A percentile compares a stretch with the other conserved stretches of the same genome.
Conservation (phyloP, 371 early-diverging fungal species). For the Fennellomyces sp. region DNA sequence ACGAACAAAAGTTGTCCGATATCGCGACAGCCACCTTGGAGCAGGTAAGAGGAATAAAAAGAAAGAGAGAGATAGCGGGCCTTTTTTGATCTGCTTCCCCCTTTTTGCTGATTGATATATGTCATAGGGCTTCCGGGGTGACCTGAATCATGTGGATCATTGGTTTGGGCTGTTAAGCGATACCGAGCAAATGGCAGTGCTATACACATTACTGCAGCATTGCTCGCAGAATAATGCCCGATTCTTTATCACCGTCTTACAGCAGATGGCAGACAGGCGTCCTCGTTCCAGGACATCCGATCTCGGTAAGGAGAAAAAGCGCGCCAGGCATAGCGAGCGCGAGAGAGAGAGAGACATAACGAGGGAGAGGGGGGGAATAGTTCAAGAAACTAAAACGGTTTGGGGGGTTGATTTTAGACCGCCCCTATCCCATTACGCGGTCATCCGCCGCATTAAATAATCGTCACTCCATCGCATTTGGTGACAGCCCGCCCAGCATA, state of each 20-base stretch:
- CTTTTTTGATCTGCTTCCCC: no score
- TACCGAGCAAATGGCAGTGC: conserved; percentile 88
- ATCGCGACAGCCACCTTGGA: conserved; percentile 2
- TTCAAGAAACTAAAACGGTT: neutral
- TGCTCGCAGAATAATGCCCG: conserved; percentile 86
- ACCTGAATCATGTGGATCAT: conserved; percentile 90
- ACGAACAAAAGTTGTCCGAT: conserved; percentile 5
- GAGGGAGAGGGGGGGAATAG: neutral
- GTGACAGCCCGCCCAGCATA: conserved; percentile 1
- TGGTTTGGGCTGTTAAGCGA: conserved; percentile 92
- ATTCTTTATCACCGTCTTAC: conserved; percentile 88
- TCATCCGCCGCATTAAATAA: neutral
- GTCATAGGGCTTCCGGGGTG: conserved; percentile 78
- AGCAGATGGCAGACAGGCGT: conserved; percentile 83
- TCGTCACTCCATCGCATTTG: conserved; percentile 1
- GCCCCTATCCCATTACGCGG: neutral
- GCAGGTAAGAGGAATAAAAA: neutral
- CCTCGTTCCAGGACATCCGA: conserved; percentile 55
- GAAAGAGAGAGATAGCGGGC: neutral
- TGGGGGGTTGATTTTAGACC: neutral
- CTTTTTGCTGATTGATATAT: no score
- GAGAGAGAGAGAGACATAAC: neutral
- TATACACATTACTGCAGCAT: conserved; percentile 88
- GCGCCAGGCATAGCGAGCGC: neutral
- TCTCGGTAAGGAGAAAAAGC: conserved; percentile 1